Conservation (phyloP, 441 rosid species). For the Cnidoscolus chayamansa region DNA sequence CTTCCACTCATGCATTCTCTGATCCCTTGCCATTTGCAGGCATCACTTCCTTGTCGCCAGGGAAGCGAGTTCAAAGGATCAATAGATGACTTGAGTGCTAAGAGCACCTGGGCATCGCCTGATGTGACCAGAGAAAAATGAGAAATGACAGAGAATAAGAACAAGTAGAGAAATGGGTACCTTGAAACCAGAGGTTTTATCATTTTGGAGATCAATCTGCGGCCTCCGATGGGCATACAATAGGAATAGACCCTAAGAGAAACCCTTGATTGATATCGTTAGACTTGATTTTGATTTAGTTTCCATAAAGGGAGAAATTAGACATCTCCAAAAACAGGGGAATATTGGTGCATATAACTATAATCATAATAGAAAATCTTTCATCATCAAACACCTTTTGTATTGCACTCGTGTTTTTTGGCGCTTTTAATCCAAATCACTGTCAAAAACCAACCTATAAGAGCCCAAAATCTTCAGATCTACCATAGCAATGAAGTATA, state of each 20-base stretch:
- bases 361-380: too few relatives aligned
- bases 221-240: neutral
- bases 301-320: slow-evolving; percentile 8
- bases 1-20: slow-evolving; percentile 65
- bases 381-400: neutral
- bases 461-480: slow-evolving; percentile 21
- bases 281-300: neutral
- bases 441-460: slow-evolving; percentile 13
- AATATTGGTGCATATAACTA: neutral
- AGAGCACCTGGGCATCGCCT: slow-evolving; percentile 60
- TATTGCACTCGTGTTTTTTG: neutral
- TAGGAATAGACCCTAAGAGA: too few relatives aligned
- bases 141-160: slow-evolving; percentile 30
- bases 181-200: slow-evolving; percentile 34
- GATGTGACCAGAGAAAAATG: slow-evolving; percentile 46
- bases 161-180: slow-evolving; percentile 30
- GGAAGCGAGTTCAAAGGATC: slow-evolving; percentile 57
- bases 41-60: slow-evolving; percentile 55
- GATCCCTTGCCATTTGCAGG: slow-evolving; percentile 77
- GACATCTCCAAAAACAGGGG: slow-evolving; percentile 22
- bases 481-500: slow-evolving; percentile 9
- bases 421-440: slow-evolving; percentile 19
- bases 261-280: neutral
- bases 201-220: slow-evolving; percentile 1
- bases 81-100: slow-evolving; percentile 57